A percentile compares a stretch with the other conserved stretches of the same genome.
Conservation (phyloP, 768 basidiomycete genomes). For the Russula lepida region DNA sequence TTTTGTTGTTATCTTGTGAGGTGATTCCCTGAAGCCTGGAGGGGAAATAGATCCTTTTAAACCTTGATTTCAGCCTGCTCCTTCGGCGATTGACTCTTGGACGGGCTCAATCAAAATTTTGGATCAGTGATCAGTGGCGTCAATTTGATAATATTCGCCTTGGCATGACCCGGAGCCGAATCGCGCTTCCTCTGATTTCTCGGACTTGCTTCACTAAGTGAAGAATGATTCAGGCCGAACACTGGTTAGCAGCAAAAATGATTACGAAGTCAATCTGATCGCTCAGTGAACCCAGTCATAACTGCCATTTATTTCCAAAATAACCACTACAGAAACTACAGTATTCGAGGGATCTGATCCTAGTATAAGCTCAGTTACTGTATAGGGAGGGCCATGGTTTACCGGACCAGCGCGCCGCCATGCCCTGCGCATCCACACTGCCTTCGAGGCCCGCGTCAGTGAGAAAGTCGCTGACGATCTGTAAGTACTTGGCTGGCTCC, state of each 20-base stretch:
- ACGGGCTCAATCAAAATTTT: background rate
- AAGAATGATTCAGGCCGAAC: background rate
- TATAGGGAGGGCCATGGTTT: background rate
- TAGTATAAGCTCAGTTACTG: background rate
- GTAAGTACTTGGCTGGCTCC: constrained; percentile 18
- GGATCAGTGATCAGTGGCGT: background rate
- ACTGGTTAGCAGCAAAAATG: background rate
- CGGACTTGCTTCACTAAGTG: background rate
- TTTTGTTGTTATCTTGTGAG: background rate
- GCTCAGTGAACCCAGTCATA: background rate
- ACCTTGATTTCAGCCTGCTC: background rate
- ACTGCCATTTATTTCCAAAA: background rate
- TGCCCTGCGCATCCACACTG: background rate
- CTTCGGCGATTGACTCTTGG: background rate
- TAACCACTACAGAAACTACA: background rate
- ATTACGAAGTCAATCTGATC: background rate
- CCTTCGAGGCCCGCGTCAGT: background rate
- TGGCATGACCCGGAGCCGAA: background rate
- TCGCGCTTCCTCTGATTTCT: background rate
- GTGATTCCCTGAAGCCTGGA: background rate
- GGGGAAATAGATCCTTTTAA: background rate
- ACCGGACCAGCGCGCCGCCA: background rate
- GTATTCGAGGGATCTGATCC: background rate
- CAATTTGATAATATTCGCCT: background rate
- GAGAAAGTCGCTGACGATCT: constrained; percentile 17